Percentiles rank a stretch among this genome's conserved stretches.
These are phyloP conservation scores for Cyberlindnera subsufficiens DNA, from an alignment of 805 yeast genomes.

Conservation along the genomic window DNA sequence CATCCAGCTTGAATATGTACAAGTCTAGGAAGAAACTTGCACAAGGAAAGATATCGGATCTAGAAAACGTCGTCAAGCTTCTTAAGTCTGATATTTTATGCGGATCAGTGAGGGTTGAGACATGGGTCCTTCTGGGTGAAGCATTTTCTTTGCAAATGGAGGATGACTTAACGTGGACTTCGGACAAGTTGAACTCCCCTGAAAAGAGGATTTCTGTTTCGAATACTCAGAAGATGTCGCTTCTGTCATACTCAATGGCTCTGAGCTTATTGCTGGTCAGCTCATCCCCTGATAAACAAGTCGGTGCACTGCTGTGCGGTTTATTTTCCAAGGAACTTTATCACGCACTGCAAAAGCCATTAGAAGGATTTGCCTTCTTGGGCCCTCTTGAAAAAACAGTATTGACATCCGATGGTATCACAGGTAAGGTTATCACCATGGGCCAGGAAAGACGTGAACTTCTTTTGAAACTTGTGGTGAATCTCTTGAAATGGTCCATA, in stretches of 20 bases:
- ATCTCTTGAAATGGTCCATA: constrained; percentile 43
- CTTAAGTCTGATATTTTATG: constrained; percentile 62
- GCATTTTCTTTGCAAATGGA: constrained; percentile 75
- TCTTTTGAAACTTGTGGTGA: constrained; percentile 32
- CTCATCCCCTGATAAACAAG: constrained; percentile 25
- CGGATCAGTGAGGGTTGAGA: constrained; percentile 66
- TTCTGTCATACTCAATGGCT: constrained; percentile 74
- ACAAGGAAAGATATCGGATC: constrained; percentile 78
- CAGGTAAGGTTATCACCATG: not conserved
- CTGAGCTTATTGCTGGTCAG: constrained; percentile 33
- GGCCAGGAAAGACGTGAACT: constrained; percentile 1
- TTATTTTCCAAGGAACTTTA: constrained; percentile 52
- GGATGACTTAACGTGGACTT: constrained; percentile 88
- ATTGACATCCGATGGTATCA: constrained; percentile 15
- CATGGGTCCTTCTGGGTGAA: constrained; percentile 82
- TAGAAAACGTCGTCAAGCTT: constrained; percentile 65
- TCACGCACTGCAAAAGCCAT: constrained; percentile 41
- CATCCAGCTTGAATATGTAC: constrained; percentile 59
- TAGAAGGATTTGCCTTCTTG: constrained; percentile 55
- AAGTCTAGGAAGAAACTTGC: constrained; percentile 65
- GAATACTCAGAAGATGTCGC: constrained; percentile 56
- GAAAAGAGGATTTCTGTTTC: constrained; percentile 62
- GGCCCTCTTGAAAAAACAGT: constrained; percentile 11
- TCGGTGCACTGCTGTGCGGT: constrained; percentile 42
- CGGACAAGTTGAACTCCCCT: constrained; percentile 64